A percentile compares a stretch with the other conserved stretches of the same genome.
Conservation (phyloP, 2,329 filamentous ascomycete genomes). For the Pleoardoris graminearum region DNA sequence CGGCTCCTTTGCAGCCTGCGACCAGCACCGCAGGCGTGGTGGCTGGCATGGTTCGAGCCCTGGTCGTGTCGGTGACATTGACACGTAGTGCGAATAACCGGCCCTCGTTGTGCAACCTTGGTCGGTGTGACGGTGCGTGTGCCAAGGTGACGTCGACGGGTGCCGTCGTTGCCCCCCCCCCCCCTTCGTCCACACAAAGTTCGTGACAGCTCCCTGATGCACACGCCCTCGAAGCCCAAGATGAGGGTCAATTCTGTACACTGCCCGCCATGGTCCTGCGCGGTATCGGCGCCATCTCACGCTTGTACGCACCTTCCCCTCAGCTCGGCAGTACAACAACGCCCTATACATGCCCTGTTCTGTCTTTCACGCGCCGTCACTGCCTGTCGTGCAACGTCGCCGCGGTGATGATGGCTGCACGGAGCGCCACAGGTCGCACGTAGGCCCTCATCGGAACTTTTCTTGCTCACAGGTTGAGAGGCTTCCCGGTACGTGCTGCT, state of each 20-base stretch:
- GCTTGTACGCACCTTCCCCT: too few species aligned
- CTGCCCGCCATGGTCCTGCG: too few species aligned
- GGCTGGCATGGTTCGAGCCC: not conserved
- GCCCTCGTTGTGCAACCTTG: constrained; percentile 4
- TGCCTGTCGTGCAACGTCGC: constrained; percentile 11
- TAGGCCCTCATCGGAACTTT: constrained; percentile 3
- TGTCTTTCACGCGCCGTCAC: too few species aligned
- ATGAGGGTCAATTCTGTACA: too few species aligned
- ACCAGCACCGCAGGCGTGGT: constrained; percentile 5
- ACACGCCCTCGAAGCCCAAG: too few species aligned
- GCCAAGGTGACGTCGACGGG: constrained; percentile 14
- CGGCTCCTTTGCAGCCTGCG: not conserved
- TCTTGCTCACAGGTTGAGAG: constrained; percentile 3
- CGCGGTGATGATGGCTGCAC: constrained; percentile 5
- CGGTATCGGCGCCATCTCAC: too few species aligned
- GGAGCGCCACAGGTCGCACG: constrained; percentile 14
- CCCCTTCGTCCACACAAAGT: too few species aligned
- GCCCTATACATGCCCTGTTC: too few species aligned
- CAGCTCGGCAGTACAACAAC: too few species aligned
- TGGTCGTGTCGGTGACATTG: constrained; percentile 1
- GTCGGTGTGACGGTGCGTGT: too few species aligned
- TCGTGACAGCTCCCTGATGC: too few species aligned
- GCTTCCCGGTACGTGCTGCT: not conserved
- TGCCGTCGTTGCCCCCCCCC: too few species aligned
- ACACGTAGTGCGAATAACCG: not conserved